phyloP scores from a whole-genome alignment of 805 yeast genomes.

The Pichia paraexigua region DNA sequence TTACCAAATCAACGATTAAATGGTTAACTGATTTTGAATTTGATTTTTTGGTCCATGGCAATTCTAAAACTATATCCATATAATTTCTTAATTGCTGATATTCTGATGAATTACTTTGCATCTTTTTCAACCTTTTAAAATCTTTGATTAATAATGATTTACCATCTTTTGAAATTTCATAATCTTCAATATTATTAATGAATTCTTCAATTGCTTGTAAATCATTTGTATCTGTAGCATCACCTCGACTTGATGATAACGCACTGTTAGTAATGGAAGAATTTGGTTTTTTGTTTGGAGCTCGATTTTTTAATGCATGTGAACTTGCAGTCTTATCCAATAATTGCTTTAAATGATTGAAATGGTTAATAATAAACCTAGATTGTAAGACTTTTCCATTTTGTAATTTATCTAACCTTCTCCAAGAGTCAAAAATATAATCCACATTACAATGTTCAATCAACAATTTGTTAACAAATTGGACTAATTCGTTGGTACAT shows the following conservation, averaged over 20 bases:
- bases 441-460: constrained; percentile 20
- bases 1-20: constrained; percentile 38
- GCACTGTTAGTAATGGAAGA: neutral
- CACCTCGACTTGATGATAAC: constrained; percentile 15
- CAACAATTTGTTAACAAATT: constrained; percentile 22
- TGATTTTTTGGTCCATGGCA: constrained; percentile 43
- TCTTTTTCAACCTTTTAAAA: constrained; percentile 44
- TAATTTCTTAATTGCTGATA: constrained; percentile 58
- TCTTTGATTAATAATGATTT: constrained; percentile 37
- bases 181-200: constrained; percentile 25
- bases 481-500: constrained; percentile 8
- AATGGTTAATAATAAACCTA: constrained; percentile 23
- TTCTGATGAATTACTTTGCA: constrained; percentile 53
- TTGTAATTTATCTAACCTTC: constrained; percentile 19
- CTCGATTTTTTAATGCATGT: neutral
- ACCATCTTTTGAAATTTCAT: constrained; percentile 35
- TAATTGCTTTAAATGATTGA: constrained; percentile 20
- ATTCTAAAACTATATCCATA: constrained; percentile 55
- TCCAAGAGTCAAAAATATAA: constrained; percentile 25
- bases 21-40: constrained; percentile 17
- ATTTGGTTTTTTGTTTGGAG: neutral
- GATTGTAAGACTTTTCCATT: constrained; percentile 20
- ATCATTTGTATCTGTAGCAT: constrained; percentile 41
- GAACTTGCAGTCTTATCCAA: neutral
- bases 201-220: constrained; percentile 24